Base-by-base conservation (phyloP, 179 eudicot species). In the Heliamphora pulchella region DNA sequence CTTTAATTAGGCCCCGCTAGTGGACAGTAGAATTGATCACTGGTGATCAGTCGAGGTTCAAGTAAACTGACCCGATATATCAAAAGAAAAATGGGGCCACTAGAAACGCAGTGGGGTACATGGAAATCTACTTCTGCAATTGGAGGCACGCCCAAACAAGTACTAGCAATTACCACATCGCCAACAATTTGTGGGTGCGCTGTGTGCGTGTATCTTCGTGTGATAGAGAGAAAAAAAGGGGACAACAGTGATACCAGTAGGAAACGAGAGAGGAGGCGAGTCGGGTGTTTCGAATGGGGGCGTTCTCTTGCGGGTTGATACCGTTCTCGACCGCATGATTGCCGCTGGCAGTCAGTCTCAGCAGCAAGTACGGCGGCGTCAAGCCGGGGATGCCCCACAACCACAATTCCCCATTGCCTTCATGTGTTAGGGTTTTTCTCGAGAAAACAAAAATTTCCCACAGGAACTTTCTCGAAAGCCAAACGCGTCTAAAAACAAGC, bases 401-500 rank as follows among this genome's bases (percentile, higher is more conserved):
- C 43, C 8, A 31, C 4, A 9, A 53, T 22, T 5, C 7, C 22
- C 4, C 44, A 22, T 53, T 14, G 39, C 3, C 62, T 11, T 13
- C 71, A 67, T 9, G 51, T n/a, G 61, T 72, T 51, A 72, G 61
- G 76, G 76, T 41, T 72, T 72, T 72, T 72, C 43, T 51, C 58
- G 39, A 14, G 58, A 11, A 31, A 31, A 31, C 39, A 67, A 51
- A 72, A 51, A 18, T 72, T 72, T 72, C 51, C 76, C 59, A 43
- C 2, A 8, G 11, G 9, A 10, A 69, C 73, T 71, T 71, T 71
- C 74, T 71, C 74, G 74, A n/a, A 71, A 47, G 17, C 74, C 74
- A 71, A 71, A 71, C 74, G 20, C 54, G 74, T 47, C 39, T 69
- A 41, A 71, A 20, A 47, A 47, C 3, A 44, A 44, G 39, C 39